Evolutionary conservation across 176 grass and related monocot genomes (phyloP), one percentile per base, ranked within the genome.

Genomic region (Musa itinerans): DNA sequence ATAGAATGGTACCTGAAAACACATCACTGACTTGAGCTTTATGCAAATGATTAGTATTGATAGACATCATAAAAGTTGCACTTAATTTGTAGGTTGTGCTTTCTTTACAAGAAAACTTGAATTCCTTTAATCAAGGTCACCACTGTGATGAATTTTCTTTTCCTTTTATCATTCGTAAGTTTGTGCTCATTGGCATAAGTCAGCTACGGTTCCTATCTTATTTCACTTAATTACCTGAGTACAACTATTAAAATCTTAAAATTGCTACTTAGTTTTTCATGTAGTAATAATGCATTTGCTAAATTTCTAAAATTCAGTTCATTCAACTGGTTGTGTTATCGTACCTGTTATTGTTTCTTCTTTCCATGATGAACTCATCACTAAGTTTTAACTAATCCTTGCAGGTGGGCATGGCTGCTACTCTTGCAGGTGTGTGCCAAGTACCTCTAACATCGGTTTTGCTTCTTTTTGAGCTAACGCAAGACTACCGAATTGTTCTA

Each of bases 381-480:
- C 78, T 76, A 57, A 82, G 1, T 83, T 81, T 82, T 55, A 23
- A 59, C 68, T 74, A 74, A 81, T 83, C 16, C 54, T 80, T 61
- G 11, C 72, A 97, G 94, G 94, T 97, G 23, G 94, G 94, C 67
- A 97, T 97, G 94, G 94, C 94, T 69, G 94, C 90, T 74, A 97
- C 88, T 66, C 87, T 93, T 72, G 90, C 94, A 56, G 94, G 94
- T 15, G 90, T 97, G 72, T 97, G 94, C 71, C 89, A 93, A 77
- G 94, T 97, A 51, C 94, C 94, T 85, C 50, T 93, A 63, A 97
- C 94, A 52, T 90, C 90, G 64, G 94, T 93, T 62, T 85, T 97
- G 7, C 88, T 97, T 67, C 88, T 97, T 53, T 97, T 97, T 85
- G 94, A 93, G 75, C 90, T 97, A 80, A 93, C 94, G 76, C 94